Percentiles rank a stretch among this genome's conserved stretches.
Evolutionary conservation across 352 stramenopile species (phyloP).

Genomic region (Phytophthora chlamydospora): DNA sequence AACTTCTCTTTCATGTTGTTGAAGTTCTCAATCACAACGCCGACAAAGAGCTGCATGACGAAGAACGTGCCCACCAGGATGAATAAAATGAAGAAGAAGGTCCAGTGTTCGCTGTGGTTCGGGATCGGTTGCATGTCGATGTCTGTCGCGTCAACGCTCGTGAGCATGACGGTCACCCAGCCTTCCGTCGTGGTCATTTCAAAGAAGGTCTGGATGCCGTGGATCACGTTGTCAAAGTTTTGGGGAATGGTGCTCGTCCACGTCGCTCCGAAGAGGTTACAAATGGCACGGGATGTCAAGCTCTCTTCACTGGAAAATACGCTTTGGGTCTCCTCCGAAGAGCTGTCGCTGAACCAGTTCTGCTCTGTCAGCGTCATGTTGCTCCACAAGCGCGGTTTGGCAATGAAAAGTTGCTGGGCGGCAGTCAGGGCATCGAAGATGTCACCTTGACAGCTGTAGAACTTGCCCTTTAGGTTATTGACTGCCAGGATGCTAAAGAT

Average conservation of each 20-base stretch:
- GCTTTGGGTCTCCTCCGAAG: conserved; percentile 17
- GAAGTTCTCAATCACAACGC: conserved; percentile 95
- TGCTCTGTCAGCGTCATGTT: conserved; percentile 45
- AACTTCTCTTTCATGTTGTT: conserved; percentile 79
- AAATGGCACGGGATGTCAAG: conserved; percentile 58
- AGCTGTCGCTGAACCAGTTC: conserved; percentile 42
- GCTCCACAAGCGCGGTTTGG: conserved; percentile 48
- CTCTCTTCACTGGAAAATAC: conserved; percentile 12
- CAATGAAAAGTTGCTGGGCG: conserved; percentile 54
- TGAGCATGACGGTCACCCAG: conserved; percentile 90
- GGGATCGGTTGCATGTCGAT: conserved; percentile 92
- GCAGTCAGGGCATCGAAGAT: conserved; percentile 44
- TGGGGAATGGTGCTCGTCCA: conserved; percentile 67
- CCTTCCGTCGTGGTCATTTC: conserved; percentile 93
- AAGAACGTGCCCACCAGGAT: conserved; percentile 92
- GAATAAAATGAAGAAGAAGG: conserved; percentile 91
- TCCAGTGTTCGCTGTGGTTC: conserved; percentile 75
- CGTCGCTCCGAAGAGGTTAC: conserved; percentile 37
- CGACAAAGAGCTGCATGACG: conserved; percentile 93
- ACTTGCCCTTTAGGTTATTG: conserved; percentile 91
- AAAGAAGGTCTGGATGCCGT: conserved; percentile 81
- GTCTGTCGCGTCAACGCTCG: conserved; percentile 83
- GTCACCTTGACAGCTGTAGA: conserved; percentile 73
- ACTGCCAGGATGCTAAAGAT: conserved; percentile 92
- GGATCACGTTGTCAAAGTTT: conserved; percentile 83